phyloP scores from a whole-genome alignment of 257 asterid species.

The Nicotiana sylvestris region DNA sequence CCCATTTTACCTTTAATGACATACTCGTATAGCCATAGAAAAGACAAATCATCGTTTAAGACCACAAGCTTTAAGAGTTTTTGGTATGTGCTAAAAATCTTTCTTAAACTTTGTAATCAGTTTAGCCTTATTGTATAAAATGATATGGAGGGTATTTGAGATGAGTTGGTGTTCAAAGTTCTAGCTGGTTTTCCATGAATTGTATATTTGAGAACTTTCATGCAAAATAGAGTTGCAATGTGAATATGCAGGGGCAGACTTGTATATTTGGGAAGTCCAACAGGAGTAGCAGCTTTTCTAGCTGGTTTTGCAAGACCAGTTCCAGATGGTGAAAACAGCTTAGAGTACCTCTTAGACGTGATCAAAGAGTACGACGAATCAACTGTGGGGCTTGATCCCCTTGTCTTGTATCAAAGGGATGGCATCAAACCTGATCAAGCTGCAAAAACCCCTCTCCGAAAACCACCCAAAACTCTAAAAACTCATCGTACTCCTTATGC shows the following conservation, averaged over 20 bases:
- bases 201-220: background rate
- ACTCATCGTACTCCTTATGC: constrained; percentile 32
- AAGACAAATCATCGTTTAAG: background rate
- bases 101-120: background rate
- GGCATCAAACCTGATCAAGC: constrained; percentile 60
- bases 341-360: constrained; percentile 76
- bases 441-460: constrained; percentile 53
- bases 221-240: background rate
- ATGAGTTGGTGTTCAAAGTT: background rate
- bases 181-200: background rate
- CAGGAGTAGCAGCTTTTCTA: constrained; percentile 39
- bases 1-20: background rate
- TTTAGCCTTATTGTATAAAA: background rate
- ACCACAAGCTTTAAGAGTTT: background rate
- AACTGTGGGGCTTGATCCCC: constrained; percentile 68
- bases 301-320: constrained; percentile 69
- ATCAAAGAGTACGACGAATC: constrained; percentile 86
- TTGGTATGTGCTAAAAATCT: background rate
- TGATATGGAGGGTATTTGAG: background rate
- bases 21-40: background rate
- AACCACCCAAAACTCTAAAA: constrained; percentile 30
- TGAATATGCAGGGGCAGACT: constrained; percentile 61
- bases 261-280: constrained; percentile 64
- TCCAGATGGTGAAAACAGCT: constrained; percentile 74
- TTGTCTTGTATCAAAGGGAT: constrained; percentile 59